These are phyloP conservation scores for Pichia cephalocereana DNA, from an alignment of 805 yeast genomes.

Conservation along the genomic window DNA sequence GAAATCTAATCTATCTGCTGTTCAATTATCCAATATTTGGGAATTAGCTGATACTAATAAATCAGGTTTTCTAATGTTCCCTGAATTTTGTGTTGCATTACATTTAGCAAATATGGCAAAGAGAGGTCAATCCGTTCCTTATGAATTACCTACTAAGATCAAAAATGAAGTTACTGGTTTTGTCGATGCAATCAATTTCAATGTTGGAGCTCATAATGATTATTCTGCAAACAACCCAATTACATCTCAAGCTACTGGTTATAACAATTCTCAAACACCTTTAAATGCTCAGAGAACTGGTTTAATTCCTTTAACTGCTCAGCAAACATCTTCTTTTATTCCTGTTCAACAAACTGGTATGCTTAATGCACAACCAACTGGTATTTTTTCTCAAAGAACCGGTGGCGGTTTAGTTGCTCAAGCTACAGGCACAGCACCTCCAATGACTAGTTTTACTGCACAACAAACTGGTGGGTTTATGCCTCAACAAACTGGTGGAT, in stretches of 20 bases:
- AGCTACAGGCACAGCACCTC: slow-evolving; percentile 38
- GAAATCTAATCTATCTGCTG: slow-evolving; percentile 69
- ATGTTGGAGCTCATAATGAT: slow-evolving; percentile 42
- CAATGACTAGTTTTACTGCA: slow-evolving; percentile 25
- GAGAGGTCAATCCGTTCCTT: slow-evolving; percentile 73
- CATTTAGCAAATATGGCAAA: slow-evolving; percentile 73
- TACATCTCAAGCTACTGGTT: slow-evolving; percentile 23
- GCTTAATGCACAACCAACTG: slow-evolving; percentile 30
- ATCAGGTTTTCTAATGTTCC: slow-evolving; percentile 79
- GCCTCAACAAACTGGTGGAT: slow-evolving; percentile 18
- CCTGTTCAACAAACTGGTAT: slow-evolving; percentile 44
- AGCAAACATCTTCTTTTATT: slow-evolving; percentile 23
- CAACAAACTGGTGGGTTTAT: slow-evolving; percentile 19
- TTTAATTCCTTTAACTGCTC: slow-evolving; percentile 25
- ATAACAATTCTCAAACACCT: not conserved
- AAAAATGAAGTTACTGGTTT: slow-evolving; percentile 79
- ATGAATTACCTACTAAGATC: slow-evolving; percentile 59
- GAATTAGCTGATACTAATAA: slow-evolving; percentile 80
- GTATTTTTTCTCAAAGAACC: slow-evolving; percentile 37
- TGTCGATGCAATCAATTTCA: slow-evolving; percentile 79
- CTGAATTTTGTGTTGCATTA: slow-evolving; percentile 89
- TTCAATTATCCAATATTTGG: slow-evolving; percentile 81
- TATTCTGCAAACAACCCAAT: slow-evolving; percentile 6
- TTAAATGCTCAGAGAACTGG: slow-evolving; percentile 44
- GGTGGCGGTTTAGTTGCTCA: slow-evolving; percentile 31